phyloP scores from a whole-genome alignment of 2,329 filamentous ascomycete genomes.

The Colletotrichum chlorophyti region DNA sequence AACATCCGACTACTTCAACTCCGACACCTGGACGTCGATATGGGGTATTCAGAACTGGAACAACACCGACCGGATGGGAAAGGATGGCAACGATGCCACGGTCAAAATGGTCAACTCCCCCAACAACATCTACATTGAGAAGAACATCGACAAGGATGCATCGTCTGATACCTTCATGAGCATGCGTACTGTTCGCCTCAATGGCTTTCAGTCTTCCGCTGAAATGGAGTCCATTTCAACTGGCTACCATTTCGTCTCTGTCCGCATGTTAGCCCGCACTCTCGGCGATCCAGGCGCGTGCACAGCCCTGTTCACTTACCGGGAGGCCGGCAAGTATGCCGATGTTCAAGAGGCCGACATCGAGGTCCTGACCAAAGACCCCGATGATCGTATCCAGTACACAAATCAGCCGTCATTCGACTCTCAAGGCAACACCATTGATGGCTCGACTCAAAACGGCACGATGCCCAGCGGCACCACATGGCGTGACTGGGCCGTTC shows the following conservation, averaged over 20 bases:
- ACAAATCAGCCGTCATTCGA: conserved; percentile 66
- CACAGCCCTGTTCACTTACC: conserved; percentile 61
- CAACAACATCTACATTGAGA: conserved; percentile 54
- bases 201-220: conserved; percentile 52
- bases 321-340: conserved; percentile 41
- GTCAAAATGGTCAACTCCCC: conserved; percentile 48
- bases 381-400: conserved; percentile 55
- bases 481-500: conserved; percentile 64
- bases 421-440: conserved; percentile 49
- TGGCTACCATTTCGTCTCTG: conserved; percentile 47
- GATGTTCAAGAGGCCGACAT: conserved; percentile 59
- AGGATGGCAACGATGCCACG: conserved; percentile 35
- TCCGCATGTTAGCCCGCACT: conserved; percentile 60
- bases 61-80: conserved; percentile 36
- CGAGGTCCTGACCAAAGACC: conserved; percentile 57
- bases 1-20: conserved; percentile 48
- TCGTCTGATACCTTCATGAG: conserved; percentile 53
- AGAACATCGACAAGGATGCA: conserved; percentile 40
- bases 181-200: conserved; percentile 52
- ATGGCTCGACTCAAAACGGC: conserved; percentile 54
- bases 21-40: conserved; percentile 40
- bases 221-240: conserved; percentile 51
- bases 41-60: conserved; percentile 50
- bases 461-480: conserved; percentile 49
- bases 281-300: conserved; percentile 54